These are phyloP conservation scores for Crithidia acanthocephali DNA, from an alignment of 208 protist genomes.

Conservation along the genomic window DNA sequence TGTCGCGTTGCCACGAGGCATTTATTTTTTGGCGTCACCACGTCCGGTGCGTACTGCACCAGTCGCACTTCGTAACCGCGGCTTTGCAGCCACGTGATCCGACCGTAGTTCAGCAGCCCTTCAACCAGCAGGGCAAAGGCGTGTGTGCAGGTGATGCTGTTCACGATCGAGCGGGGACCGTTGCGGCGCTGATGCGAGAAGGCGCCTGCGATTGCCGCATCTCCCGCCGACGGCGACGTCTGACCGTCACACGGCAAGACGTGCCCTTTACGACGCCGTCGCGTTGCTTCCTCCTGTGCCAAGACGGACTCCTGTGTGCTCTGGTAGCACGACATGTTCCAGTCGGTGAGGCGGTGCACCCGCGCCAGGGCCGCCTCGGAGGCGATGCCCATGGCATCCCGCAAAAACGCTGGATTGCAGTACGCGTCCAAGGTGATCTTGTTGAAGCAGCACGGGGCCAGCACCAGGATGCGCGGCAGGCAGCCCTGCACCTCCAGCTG, in stretches of 20 bases:
- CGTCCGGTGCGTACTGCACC: conserved; percentile 70
- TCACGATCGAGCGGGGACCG: conserved; percentile 36
- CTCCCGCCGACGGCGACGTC: background rate
- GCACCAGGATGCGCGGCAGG: conserved; percentile 66
- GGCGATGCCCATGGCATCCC: conserved; percentile 39
- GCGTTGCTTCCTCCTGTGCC: background rate
- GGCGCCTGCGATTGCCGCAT: background rate
- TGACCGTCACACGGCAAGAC: background rate
- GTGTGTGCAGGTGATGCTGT: conserved; percentile 58
- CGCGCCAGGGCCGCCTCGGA: conserved; percentile 33
- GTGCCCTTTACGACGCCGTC: background rate
- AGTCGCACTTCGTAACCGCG: conserved; percentile 52
- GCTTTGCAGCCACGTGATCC: conserved; percentile 58
- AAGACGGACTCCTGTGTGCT: conserved; percentile 9
- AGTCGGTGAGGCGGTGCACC: conserved; percentile 70
- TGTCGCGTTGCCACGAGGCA: conserved; percentile 59
- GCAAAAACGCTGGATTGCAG: conserved; percentile 50
- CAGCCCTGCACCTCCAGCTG: conserved; percentile 36
- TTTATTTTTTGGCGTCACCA: conserved; percentile 84
- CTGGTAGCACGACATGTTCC: conserved; percentile 73
- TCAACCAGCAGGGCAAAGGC: conserved; percentile 57
- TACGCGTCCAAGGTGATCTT: conserved; percentile 63
- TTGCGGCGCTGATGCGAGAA: conserved; percentile 23
- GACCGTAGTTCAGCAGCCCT: conserved; percentile 67
- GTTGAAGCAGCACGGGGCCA: conserved; percentile 80